Evolutionary conservation across 2,329 filamentous ascomycete species (phyloP).

Genomic region (Chalaropsis ovoidea): DNA sequence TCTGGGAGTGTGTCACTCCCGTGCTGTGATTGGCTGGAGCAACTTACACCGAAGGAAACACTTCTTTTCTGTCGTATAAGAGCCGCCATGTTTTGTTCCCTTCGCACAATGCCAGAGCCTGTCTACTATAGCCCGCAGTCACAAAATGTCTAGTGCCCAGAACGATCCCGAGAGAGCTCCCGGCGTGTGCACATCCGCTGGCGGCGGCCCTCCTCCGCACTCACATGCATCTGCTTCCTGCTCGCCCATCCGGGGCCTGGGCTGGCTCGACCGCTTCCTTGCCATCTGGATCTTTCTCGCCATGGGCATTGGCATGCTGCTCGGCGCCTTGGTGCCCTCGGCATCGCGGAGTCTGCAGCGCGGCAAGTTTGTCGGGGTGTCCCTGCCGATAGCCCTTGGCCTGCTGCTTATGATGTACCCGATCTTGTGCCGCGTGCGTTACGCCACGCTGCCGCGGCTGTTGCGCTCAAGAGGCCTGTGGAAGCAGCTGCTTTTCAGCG

Average conservation of each 20-base stretch:
- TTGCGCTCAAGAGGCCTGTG: constrained; percentile 55
- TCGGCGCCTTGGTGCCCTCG: constrained; percentile 63
- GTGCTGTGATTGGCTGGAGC: not conserved
- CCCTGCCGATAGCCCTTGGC: constrained; percentile 65
- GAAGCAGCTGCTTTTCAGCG: constrained; percentile 68
- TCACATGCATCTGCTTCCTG: not conserved
- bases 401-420: constrained; percentile 91
- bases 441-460: constrained; percentile 60
- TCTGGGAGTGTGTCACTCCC: not conserved
- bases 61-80: not conserved
- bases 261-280: constrained; percentile 53
- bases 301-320: constrained; percentile 63
- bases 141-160: not conserved
- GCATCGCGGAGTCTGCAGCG: constrained; percentile 54
- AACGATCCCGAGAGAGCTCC: not conserved
- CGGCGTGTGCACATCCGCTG: not conserved
- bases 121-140: not conserved
- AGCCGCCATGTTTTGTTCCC: not conserved
- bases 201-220: not conserved
- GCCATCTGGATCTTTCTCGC: constrained; percentile 67
- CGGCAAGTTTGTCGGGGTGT: constrained; percentile 61
- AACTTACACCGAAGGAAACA: not conserved
- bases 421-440: constrained; percentile 77
- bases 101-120: not conserved
- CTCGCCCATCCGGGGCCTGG: constrained; percentile 33